Conservation (phyloP, 441 rosid species). For the Pelargonium myrrhifolium region DNA sequence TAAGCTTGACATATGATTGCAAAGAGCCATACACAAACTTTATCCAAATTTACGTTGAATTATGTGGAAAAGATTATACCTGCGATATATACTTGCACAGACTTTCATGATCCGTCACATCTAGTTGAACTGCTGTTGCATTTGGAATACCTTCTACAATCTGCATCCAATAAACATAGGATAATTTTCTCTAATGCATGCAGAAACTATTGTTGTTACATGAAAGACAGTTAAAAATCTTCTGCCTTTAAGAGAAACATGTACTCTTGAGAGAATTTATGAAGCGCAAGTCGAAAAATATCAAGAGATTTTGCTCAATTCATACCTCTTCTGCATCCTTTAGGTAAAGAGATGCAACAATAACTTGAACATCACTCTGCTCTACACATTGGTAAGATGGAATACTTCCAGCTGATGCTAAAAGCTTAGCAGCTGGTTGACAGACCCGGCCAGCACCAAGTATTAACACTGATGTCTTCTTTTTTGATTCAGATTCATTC, state of each 20-base stretch:
- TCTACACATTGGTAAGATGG: conserved; percentile 41
- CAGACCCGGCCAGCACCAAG: conserved; percentile 96
- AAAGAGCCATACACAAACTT: too few species aligned
- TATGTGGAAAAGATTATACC: conserved; percentile 34
- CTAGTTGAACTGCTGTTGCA: conserved; percentile 66
- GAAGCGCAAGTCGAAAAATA: conserved; percentile 4
- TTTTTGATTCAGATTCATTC: conserved; percentile 28
- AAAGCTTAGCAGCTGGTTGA: conserved; percentile 73
- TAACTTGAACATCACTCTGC: conserved; percentile 48
- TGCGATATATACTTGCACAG: conserved; percentile 58
- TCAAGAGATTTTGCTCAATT: neutral
- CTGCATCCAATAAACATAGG: conserved; percentile 28
- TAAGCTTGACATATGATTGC: too few species aligned
- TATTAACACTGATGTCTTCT: conserved; percentile 51
- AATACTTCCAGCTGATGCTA: conserved; percentile 50
- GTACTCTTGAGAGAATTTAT: neutral
- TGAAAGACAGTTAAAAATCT: neutral
- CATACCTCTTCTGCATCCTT: conserved; percentile 93
- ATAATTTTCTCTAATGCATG: too few species aligned
- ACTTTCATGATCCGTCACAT: conserved; percentile 60
- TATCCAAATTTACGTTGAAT: neutral
- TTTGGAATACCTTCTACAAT: conserved; percentile 67
- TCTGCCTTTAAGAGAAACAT: neutral
- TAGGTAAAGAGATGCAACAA: conserved; percentile 78
- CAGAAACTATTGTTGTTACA: neutral